phyloP scores from a whole-genome alignment of 257 asterid genomes.

The Plantago ovata region DNA sequence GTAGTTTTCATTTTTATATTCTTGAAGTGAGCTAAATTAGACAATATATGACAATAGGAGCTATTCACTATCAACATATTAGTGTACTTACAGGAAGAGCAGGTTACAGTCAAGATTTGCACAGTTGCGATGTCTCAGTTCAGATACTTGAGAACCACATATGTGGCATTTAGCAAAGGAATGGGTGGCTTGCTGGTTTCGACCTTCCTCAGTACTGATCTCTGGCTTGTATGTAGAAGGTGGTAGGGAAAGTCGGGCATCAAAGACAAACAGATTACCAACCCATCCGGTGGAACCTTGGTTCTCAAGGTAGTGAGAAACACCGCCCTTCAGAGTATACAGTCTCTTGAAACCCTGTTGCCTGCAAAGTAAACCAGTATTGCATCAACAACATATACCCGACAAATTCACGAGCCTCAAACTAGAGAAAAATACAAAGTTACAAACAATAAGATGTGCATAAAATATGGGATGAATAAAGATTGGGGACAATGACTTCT shows the following conservation, averaged over 20 bases:
- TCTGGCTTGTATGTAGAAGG: conserved; percentile 64
- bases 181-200: conserved; percentile 26
- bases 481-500: too few relatives aligned
- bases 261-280: conserved; percentile 89
- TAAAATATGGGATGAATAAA: background rate
- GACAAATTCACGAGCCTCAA: background rate
- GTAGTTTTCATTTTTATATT: background rate
- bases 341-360: conserved; percentile 71
- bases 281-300: conserved; percentile 86
- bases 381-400: background rate
- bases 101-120: conserved; percentile 95
- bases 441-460: background rate
- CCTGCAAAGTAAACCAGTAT: conserved; percentile 26
- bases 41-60: background rate
- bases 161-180: conserved; percentile 71
- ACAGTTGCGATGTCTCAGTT: conserved; percentile 86
- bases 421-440: background rate
- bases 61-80: background rate
- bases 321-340: conserved; percentile 85
- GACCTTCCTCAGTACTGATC: conserved; percentile 25
- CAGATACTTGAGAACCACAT: conserved; percentile 62
- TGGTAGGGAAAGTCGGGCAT: conserved; percentile 81
- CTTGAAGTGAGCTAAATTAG: background rate
- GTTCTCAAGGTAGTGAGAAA: conserved; percentile 70
- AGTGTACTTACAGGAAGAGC: conserved; percentile 78